Percentiles rank a stretch among this genome's conserved stretches.
These are phyloP conservation scores for Pezicula radicicola DNA, from an alignment of 2,329 filamentous ascomycete species.

Conservation along the genomic window DNA sequence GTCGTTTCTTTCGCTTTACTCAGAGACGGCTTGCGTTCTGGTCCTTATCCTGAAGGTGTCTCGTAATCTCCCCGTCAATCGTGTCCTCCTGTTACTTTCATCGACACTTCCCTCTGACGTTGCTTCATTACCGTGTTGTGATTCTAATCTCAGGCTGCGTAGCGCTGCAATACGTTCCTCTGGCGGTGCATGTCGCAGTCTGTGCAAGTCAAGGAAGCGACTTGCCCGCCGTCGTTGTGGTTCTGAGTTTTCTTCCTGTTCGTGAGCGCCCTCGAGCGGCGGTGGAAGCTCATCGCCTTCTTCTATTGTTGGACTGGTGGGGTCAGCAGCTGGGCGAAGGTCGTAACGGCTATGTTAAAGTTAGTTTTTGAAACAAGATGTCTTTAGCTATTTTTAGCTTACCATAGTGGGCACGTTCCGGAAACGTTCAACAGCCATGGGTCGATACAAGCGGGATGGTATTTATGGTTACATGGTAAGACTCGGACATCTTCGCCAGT, in stretches of 20 bases:
- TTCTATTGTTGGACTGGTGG: conserved; percentile 6
- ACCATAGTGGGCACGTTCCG: conserved; percentile 69
- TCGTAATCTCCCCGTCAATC: conserved; percentile 23
- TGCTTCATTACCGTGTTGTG: conserved; percentile 13
- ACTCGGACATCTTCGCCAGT: conserved; percentile 66
- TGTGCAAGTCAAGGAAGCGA: conserved; percentile 53
- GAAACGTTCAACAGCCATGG: conserved; percentile 69
- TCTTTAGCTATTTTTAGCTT: conserved; percentile 30
- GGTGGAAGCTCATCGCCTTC: conserved; percentile 32
- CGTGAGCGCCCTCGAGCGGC: conserved; percentile 29
- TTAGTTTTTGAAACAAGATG: conserved; percentile 7
- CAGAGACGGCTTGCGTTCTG: conserved; percentile 11
- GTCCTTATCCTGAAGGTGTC: conserved; percentile 25
- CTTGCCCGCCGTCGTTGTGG: conserved; percentile 43
- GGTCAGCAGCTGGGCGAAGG: conserved; percentile 26
- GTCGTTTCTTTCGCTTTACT: not conserved
- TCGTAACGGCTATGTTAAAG: conserved; percentile 30
- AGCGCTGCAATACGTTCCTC: conserved; percentile 62
- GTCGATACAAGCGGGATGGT: conserved; percentile 65
- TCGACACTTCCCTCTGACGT: conserved; percentile 12
- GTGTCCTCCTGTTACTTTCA: conserved; percentile 21
- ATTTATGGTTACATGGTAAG: conserved; percentile 65
- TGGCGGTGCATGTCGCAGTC: conserved; percentile 54
- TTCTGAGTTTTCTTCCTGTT: conserved; percentile 10
- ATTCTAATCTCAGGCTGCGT: conserved; percentile 43